A percentile compares a stretch with the other conserved stretches of the same genome.
These are phyloP conservation scores for Tillandsia fasciculata DNA, from an alignment of 176 grass and related monocot species.

Conservation along the genomic window DNA sequence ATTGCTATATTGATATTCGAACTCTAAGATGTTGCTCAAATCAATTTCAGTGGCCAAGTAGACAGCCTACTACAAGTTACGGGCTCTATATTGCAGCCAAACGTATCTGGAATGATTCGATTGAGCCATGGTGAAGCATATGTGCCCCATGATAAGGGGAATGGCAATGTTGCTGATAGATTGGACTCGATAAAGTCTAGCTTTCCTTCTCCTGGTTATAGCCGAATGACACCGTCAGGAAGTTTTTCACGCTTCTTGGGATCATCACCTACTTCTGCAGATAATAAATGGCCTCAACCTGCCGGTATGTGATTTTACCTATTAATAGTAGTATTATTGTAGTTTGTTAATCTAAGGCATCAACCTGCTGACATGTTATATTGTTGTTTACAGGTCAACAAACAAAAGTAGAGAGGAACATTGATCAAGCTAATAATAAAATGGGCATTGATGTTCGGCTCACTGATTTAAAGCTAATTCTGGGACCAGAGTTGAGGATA, in stretches of 20 bases:
- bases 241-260: constrained; percentile 51
- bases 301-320: not conserved
- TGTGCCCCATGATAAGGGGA: constrained; percentile 97
- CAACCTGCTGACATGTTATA: too few relatives aligned
- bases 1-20: too few relatives aligned
- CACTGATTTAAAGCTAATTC: constrained; percentile 69
- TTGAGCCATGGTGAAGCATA: constrained; percentile 94
- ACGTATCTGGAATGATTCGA: constrained; percentile 80
- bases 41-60: constrained; percentile 71
- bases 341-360: too few relatives aligned
- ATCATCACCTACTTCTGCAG: constrained; percentile 42
- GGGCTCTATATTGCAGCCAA: constrained; percentile 85
- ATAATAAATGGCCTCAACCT: constrained; percentile 39
- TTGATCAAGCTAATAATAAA: constrained; percentile 56
- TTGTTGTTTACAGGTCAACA: constrained; percentile 45
- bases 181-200: constrained; percentile 46
- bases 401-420: constrained; percentile 48
- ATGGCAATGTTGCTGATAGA: constrained; percentile 50
- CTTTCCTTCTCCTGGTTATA: constrained; percentile 50
- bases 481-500: constrained; percentile 94
- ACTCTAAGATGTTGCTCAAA: too few relatives aligned
- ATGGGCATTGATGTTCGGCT: constrained; percentile 60
- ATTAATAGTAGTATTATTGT: not conserved
- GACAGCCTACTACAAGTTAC: constrained; percentile 84
- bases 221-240: constrained; percentile 40